Base-by-base conservation (phyloP, 179 eudicot species). In the Gypsophila paniculata region DNA sequence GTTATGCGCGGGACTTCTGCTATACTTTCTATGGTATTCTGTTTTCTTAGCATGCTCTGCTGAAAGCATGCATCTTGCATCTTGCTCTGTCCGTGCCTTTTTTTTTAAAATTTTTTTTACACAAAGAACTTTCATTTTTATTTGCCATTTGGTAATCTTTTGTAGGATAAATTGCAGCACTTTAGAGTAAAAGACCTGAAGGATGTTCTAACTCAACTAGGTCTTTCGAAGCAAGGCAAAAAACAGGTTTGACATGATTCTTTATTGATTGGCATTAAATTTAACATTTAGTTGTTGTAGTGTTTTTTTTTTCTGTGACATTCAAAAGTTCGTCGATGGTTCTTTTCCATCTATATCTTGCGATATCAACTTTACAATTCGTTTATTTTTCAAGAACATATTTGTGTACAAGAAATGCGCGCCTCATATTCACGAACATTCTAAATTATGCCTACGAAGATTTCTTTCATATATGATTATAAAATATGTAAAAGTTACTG, bases 171-270 rank as follows among this genome's bases (percentile, higher is more conserved):
- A 76, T 82, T 94, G 87, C 85, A 91, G 58, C 83, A 86, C 84
- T 91, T 94, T 70, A 86, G 99, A 70, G 84, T 94, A 75, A 94
- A 94, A 80, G 99, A 94, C 85, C 97, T 94, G 38, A 94, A 94
- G 89, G 97, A 89, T 80, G 89, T 94, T 59, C 86, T 94, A 51
- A 88, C 89, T 39, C 89, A 84, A 57, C 83, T 94, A 25, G 97
- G 97, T 39, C 90, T 86, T 68, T 87, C 96, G 32, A 94, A 94
- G 84, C 99, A 94, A 79, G 99, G 99, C 71, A 94, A 91, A 85
- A 94, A 94, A 78, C 99, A 94, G 96, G 71, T 68, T 51, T 29
- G 71, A 52, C 26, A 6, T 49, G 34, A 25, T 46, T 29, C 48
- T 66, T 48, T 14, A 46, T 66, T 66, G 49, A 34, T 66, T 48